A percentile compares a stretch with the other conserved stretches of the same genome.
Evolutionary conservation across 495 filamentous ascomycete species (phyloP).

Genomic region (Penicillium longicatenatum): DNA sequence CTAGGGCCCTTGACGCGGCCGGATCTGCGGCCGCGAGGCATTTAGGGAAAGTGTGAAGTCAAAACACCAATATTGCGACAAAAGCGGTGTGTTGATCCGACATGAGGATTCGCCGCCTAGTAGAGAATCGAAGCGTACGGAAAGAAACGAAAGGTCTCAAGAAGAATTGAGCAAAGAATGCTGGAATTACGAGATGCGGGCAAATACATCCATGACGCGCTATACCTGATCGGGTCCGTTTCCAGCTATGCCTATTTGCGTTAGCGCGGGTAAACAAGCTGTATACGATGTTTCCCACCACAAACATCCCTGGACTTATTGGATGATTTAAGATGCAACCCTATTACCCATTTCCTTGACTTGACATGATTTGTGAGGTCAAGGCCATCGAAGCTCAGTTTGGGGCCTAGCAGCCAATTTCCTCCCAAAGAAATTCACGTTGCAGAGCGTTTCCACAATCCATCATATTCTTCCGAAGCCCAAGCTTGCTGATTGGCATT

Average conservation of each 20-base stretch:
- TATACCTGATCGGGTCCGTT: neutral
- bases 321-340: no score
- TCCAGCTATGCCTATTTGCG: neutral
- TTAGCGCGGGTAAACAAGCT: neutral
- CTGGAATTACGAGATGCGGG: neutral
- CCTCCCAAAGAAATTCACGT: no score
- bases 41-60: slow-evolving; percentile 13
- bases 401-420: no score
- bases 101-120: neutral
- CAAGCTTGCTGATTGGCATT: no score
- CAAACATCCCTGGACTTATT: neutral
- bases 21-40: slow-evolving; percentile 42
- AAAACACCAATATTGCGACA: neutral
- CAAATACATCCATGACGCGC: slow-evolving; percentile 5
- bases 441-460: neutral
- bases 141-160: neutral
- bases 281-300: neutral
- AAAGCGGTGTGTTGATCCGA: neutral
- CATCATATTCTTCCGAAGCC: neutral
- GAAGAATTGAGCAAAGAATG: neutral
- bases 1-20: slow-evolving; percentile 34
- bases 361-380: no score
- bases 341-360: no score
- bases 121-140: no score
- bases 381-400: no score